Base-by-base conservation (phyloP, 73 alveolate species). In the Symbiodinium natans region DNA sequence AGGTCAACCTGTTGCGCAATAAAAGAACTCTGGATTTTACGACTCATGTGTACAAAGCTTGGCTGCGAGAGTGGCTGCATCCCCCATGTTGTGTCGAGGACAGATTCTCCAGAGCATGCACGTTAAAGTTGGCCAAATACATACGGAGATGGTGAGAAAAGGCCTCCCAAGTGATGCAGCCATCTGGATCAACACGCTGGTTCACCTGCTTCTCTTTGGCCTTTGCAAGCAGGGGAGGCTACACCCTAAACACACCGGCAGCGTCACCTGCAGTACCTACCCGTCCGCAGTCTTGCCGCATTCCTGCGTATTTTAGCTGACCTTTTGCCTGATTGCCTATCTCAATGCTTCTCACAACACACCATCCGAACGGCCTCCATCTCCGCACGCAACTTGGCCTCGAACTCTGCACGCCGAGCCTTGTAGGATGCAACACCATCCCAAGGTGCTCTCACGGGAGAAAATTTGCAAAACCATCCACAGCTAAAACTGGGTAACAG, bases 121-220 rank as follows among this genome's bases (percentile, higher is more conserved):
- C 34, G 36, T 59, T 21, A 25, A 6, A 10, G 15, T 59, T 59
- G 36, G 33, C 77, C 6, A n/a, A 8, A 19, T 59, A n/a, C n/a
- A n/a, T n/a, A n/a, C n/a, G n/a, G n/a, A n/a, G n/a, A n/a, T n/a
- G n/a, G n/a, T n/a, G n/a, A 21, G 1, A 27, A 4, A 13, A 52
- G 25, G n/a, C 94, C 94, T 86, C 94, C 94, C 94, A 86, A 33
- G 84, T 86, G 40, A 86, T 15, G 75, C 94, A 86, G 94, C 94
- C 94, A 77, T 56, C 41, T 27, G 39, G 84, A 38, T 86, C 94
- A 10, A 59, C 38, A 63, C 83, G 94, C 41, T 86, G 94, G 75
- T 86, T 86, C 68, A 86, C 94, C 59, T 86, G 68, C 59, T 36
- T 71, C 63, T 86, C 71, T 34, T 33, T 38, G 31, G 94, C 94